Evolutionary conservation across 2,329 filamentous ascomycete genomes (phyloP).

Genomic region (Cladophialophora bantiana): DNA sequence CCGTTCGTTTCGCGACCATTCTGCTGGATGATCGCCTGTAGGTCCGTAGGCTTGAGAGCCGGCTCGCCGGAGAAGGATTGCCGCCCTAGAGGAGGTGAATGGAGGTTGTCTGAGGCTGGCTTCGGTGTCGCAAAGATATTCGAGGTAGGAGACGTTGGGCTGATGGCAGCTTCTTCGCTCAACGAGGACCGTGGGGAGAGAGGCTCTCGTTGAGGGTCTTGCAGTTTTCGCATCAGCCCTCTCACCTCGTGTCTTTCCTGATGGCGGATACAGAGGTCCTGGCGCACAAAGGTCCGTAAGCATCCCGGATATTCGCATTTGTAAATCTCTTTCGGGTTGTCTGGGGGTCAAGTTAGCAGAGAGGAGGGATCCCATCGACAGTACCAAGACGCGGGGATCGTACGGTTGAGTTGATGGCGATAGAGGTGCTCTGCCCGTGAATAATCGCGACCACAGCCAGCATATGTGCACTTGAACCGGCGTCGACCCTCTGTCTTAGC

Average conservation of each 20-base stretch:
- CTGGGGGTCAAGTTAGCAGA: constrained; percentile 51
- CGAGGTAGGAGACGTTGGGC: constrained; percentile 24
- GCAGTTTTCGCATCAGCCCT: constrained; percentile 38
- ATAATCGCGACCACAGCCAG: constrained; percentile 92
- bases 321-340: constrained; percentile 94
- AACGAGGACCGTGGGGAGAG: constrained; percentile 30
- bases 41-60: constrained; percentile 19
- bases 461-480: constrained; percentile 77
- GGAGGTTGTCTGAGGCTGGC: constrained; percentile 14
- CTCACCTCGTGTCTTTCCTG: constrained; percentile 74
- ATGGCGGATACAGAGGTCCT: constrained; percentile 87
- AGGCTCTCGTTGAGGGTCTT: constrained; percentile 38
- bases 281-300: constrained; percentile 85
- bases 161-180: constrained; percentile 25
- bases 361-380: not conserved
- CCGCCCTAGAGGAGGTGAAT: constrained; percentile 17
- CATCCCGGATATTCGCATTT: constrained; percentile 92
- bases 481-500: constrained; percentile 27
- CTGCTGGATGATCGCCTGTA: constrained; percentile 25
- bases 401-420: constrained; percentile 92
- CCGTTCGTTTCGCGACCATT: constrained; percentile 11
- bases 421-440: constrained; percentile 95
- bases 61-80: constrained; percentile 27
- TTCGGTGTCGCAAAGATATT: constrained; percentile 30
- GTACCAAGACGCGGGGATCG: not conserved